These are phyloP conservation scores for Camelina sativa DNA, from an alignment of 345 rosid genomes.

Conservation along the genomic window DNA sequence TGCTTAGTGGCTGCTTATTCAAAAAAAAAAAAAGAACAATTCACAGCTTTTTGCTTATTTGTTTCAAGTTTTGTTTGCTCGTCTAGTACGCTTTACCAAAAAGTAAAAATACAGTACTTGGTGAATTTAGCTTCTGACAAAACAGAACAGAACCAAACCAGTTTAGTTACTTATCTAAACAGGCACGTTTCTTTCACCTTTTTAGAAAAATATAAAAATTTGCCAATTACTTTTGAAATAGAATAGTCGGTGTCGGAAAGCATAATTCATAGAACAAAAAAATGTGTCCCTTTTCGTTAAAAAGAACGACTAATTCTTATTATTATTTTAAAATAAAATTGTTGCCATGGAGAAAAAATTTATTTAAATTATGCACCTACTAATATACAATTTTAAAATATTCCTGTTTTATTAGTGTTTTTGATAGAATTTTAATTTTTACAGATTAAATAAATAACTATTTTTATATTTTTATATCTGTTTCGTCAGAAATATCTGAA, in stretches of 20 bases:
- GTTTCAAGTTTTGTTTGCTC: not conserved
- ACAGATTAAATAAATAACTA: not conserved
- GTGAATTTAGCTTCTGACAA: no score
- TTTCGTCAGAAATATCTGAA: not conserved
- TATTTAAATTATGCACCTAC: no score
- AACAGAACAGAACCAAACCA: no score
- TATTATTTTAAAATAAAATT: no score
- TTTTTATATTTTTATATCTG: not conserved
- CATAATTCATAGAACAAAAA: no score
- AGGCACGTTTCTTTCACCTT: constrained; percentile 26
- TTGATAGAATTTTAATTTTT: not conserved
- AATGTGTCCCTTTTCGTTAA: no score
- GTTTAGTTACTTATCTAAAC: no score
- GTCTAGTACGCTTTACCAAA: not conserved
- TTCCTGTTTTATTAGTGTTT: not conserved
- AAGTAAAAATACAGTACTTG: not conserved
- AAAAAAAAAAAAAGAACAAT: no score
- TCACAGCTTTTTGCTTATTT: not conserved
- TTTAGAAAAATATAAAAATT: not conserved
- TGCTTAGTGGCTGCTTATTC: no score
- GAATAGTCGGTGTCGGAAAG: constrained; percentile 10
- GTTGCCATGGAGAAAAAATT: no score
- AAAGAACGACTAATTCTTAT: no score
- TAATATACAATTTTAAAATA: not conserved
- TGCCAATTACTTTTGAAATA: not conserved